Evolutionary conservation across 2,329 filamentous ascomycete genomes (phyloP).

Genomic region (Fusarium sp.): DNA sequence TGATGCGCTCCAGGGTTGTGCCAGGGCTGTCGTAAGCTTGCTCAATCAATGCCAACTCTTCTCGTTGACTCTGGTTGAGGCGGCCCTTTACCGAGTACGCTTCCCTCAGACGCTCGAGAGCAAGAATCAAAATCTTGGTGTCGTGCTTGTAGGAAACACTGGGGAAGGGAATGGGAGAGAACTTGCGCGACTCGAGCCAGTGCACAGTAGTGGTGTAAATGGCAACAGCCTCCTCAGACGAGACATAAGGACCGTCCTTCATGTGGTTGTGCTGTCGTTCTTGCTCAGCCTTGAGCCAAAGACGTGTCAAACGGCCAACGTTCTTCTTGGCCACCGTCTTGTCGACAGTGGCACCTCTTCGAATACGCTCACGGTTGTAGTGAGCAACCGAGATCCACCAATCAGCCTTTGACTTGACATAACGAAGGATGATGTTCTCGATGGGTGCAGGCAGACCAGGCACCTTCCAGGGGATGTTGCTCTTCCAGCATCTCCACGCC

Average conservation of each 20-base stretch:
- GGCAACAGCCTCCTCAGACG: slow-evolving; percentile 96
- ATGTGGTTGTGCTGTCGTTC: slow-evolving; percentile 99
- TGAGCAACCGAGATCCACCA: slow-evolving; percentile 99
- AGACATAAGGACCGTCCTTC: slow-evolving; percentile 98
- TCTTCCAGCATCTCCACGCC: slow-evolving; percentile 99
- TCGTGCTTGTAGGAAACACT: slow-evolving; percentile 99
- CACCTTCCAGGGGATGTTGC: slow-evolving; percentile 99
- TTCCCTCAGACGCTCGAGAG: slow-evolving; percentile 91
- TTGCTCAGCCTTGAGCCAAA: slow-evolving; percentile 98
- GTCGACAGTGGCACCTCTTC: slow-evolving; percentile 95
- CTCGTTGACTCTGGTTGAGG: slow-evolving; percentile 96
- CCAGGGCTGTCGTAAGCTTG: slow-evolving; percentile 98
- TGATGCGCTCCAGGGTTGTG: slow-evolving; percentile 95
- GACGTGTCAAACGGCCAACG: slow-evolving; percentile 88
- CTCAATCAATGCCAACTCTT: slow-evolving; percentile 95
- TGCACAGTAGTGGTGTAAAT: slow-evolving; percentile 99
- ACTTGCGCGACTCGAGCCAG: slow-evolving; percentile 98
- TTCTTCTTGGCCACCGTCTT: slow-evolving; percentile 99
- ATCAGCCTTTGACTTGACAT: slow-evolving; percentile 98
- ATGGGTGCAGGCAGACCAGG: slow-evolving; percentile 96
- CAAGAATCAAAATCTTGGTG: slow-evolving; percentile 97
- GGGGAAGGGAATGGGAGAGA: slow-evolving; percentile 98
- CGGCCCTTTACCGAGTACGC: slow-evolving; percentile 98
- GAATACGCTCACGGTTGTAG: slow-evolving; percentile 97
- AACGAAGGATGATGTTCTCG: slow-evolving; percentile 97